phyloP scores from a whole-genome alignment of 441 rosid genomes.

The Euphorbia celastroides region DNA sequence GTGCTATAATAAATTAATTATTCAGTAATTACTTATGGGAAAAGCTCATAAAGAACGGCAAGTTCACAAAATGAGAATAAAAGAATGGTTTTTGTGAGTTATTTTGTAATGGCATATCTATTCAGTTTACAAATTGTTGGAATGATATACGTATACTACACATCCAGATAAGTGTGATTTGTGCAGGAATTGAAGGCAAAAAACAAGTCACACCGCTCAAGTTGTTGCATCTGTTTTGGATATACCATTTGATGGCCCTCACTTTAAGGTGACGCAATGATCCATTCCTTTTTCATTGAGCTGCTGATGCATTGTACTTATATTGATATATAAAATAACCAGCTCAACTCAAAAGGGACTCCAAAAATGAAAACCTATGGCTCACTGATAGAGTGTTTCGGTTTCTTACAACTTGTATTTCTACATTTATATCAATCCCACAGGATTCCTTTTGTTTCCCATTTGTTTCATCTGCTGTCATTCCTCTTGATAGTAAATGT shows the following conservation, averaged over 20 bases:
- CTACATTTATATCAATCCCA: background rate
- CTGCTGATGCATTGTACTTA: slow-evolving; percentile 2
- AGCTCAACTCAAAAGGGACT: background rate
- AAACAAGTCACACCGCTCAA: slow-evolving; percentile 72
- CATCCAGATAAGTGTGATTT: background rate
- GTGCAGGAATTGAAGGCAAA: slow-evolving; percentile 65
- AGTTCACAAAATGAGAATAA: too few relatives aligned
- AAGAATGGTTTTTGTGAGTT: too few relatives aligned
- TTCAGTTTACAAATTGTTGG: too few relatives aligned
- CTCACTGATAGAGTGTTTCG: background rate
- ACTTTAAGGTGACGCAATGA: slow-evolving; percentile 48
- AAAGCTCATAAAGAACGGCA: too few relatives aligned
- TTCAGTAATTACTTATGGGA: too few relatives aligned
- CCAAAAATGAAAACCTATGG: background rate
- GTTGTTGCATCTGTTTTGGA: slow-evolving; percentile 62
- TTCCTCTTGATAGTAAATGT: slow-evolving; percentile 9
- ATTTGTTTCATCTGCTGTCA: background rate
- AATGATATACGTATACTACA: slow-evolving; percentile 8
- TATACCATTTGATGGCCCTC: slow-evolving; percentile 69
- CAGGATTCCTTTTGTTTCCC: background rate
- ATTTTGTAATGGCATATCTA: too few relatives aligned
- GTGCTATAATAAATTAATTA: too few relatives aligned
- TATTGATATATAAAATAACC: background rate
- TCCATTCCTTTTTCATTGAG: background rate
- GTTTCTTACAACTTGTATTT: background rate